phyloP scores from a whole-genome alignment of 495 filamentous ascomycete species.

The Trichoderma virens region DNA sequence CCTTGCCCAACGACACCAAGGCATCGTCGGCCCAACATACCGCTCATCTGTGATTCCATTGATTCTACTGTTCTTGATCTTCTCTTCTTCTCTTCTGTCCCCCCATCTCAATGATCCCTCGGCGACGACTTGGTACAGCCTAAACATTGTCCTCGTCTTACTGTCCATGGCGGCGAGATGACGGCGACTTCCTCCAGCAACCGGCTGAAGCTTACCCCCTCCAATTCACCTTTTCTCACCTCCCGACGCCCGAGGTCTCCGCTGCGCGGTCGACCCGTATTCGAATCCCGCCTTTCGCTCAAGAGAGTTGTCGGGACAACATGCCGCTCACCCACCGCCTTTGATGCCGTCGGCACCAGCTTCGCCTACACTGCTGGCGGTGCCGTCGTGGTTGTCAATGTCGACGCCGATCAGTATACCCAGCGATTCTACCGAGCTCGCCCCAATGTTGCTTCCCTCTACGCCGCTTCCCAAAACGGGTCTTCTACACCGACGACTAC shows the following conservation, averaged over 20 bases:
- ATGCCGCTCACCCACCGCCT: constrained; percentile 73
- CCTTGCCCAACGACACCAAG: constrained; percentile 2
- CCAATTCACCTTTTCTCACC: constrained; percentile 64
- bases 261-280: constrained; percentile 34
- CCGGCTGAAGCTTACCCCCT: constrained; percentile 69
- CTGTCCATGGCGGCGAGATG: constrained; percentile 48
- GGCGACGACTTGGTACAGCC: background rate
- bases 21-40: background rate
- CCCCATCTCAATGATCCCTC: background rate
- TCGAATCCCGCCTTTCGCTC: constrained; percentile 56
- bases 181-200: constrained; percentile 46
- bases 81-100: background rate
- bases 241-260: constrained; percentile 53
- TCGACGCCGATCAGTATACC: constrained; percentile 63
- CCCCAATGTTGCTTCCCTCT: constrained; percentile 66
- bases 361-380: constrained; percentile 92
- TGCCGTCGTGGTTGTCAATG: constrained; percentile 79
- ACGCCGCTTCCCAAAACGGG: constrained; percentile 27
- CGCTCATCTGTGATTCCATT: background rate
- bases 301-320: constrained; percentile 85
- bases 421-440: constrained; percentile 89
- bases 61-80: background rate
- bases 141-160: background rate
- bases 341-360: constrained; percentile 67
- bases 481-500: constrained; percentile 40